A percentile compares a stretch with the other conserved stretches of the same genome.
Evolutionary conservation across 768 basidiomycete genomes (phyloP).

Genomic region (Phylloporus sp.): DNA sequence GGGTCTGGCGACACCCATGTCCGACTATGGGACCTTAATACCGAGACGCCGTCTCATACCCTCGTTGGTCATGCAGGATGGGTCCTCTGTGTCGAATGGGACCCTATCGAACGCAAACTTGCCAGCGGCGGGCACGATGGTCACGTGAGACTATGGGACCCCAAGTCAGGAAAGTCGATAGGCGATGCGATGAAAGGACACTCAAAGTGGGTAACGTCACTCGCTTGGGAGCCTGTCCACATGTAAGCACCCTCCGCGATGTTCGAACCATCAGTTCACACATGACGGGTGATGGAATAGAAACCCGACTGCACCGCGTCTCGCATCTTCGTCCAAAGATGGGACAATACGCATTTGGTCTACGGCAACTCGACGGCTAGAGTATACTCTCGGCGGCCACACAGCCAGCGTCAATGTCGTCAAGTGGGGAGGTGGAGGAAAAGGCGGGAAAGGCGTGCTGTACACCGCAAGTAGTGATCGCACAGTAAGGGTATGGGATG

Average conservation of each 20-base stretch:
- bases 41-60: conserved; percentile 85
- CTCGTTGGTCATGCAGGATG: conserved; percentile 89
- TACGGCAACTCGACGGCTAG: conserved; percentile 58
- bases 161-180: conserved; percentile 80
- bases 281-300: conserved; percentile 34
- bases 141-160: conserved; percentile 91
- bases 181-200: conserved; percentile 92
- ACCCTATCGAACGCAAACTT: conserved; percentile 82
- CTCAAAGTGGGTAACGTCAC: conserved; percentile 91
- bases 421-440: conserved; percentile 89
- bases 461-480: conserved; percentile 96
- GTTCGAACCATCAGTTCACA: not conserved
- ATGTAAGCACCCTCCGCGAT: conserved; percentile 45
- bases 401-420: conserved; percentile 93
- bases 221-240: conserved; percentile 96
- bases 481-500: conserved; percentile 93
- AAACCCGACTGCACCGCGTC: conserved; percentile 70
- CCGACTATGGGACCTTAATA: conserved; percentile 90
- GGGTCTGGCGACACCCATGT: conserved; percentile 93
- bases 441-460: conserved; percentile 59
- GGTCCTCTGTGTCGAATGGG: conserved; percentile 98
- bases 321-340: conserved; percentile 96
- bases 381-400: conserved; percentile 89
- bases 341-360: conserved; percentile 96
- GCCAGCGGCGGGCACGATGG: conserved; percentile 95